Percentiles rank a stretch among this genome's conserved stretches.
phyloP scores from a whole-genome alignment of 75 land plant species.

The Pinus taeda region DNA sequence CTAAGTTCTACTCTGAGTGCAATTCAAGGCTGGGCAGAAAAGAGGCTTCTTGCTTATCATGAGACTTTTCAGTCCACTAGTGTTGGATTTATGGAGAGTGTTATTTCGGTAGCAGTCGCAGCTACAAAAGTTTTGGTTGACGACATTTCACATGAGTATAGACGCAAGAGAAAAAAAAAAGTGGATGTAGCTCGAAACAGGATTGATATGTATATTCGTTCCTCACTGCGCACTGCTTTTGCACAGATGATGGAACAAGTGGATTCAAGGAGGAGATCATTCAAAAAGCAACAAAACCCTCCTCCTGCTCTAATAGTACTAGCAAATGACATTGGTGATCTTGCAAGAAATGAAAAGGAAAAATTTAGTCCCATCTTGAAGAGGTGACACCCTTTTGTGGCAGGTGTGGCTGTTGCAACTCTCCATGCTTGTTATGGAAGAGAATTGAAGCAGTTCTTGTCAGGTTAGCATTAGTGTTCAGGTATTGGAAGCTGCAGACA shows the following conservation, averaged over 20 bases:
- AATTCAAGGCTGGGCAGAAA: conserved; percentile 86
- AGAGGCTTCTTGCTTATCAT: conserved; percentile 92
- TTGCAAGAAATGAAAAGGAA: conserved; percentile 67
- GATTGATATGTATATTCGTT: conserved; percentile 84
- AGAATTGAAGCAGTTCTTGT: conserved; percentile 82
- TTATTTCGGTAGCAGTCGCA: conserved; percentile 69
- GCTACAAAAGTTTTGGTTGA: conserved; percentile 78
- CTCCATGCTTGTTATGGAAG: conserved; percentile 92
- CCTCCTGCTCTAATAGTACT: conserved; percentile 56
- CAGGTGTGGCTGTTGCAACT: conserved; percentile 91
- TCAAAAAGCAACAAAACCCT: no score
- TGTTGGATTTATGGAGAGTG: conserved; percentile 66
- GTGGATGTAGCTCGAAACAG: conserved; percentile 75
- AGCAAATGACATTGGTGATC: conserved; percentile 66
- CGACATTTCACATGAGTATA: conserved; percentile 76
- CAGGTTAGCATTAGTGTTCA: conserved; percentile 63
- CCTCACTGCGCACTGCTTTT: conserved; percentile 86
- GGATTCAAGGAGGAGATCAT: conserved; percentile 80
- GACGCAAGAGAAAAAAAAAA: conserved; percentile 64
- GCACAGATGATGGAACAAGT: conserved; percentile 95
- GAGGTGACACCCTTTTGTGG: conserved; percentile 90
- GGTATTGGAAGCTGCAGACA: conserved; percentile 73
- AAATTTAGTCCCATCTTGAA: conserved; percentile 83
- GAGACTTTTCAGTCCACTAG: conserved; percentile 78
- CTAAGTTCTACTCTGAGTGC: conserved; percentile 66